phyloP scores from a whole-genome alignment of 495 filamentous ascomycete species.

The Hypoxylon lienhwacheense region DNA sequence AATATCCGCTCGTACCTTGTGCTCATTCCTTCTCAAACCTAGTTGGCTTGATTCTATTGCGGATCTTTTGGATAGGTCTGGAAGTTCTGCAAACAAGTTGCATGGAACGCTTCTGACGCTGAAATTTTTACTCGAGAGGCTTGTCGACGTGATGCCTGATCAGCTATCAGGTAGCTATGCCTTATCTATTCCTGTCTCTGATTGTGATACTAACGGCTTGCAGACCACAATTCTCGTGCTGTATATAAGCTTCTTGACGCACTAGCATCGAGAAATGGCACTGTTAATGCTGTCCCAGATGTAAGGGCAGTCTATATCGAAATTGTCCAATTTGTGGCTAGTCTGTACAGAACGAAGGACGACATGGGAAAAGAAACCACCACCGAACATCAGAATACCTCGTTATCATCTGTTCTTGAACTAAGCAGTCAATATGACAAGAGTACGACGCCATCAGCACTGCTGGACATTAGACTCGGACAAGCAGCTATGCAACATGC shows the following conservation, averaged over 20 bases:
- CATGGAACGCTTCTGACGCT: slow-evolving; percentile 69
- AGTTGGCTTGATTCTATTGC: slow-evolving; percentile 55
- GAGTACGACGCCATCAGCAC: slow-evolving; percentile 10
- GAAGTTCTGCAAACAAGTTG: slow-evolving; percentile 49
- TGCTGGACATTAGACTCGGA: slow-evolving; percentile 28
- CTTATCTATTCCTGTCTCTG: not conserved
- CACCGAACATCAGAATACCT: not conserved
- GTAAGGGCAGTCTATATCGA: slow-evolving; percentile 47
- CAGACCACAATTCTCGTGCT: slow-evolving; percentile 23
- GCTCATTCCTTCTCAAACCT: slow-evolving; percentile 59
- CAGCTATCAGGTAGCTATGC: slow-evolving; percentile 36
- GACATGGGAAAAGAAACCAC: not conserved
- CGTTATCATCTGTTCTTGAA: not conserved
- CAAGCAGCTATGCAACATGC: slow-evolving; percentile 21
- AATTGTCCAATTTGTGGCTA: slow-evolving; percentile 42
- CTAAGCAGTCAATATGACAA: not conserved
- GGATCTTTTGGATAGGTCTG: slow-evolving; percentile 47
- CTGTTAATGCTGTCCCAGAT: slow-evolving; percentile 40
- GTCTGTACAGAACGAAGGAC: not conserved
- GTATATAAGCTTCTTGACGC: slow-evolving; percentile 16
- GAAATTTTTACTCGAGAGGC: slow-evolving; percentile 55
- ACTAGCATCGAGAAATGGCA: slow-evolving; percentile 13
- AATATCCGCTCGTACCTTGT: slow-evolving; percentile 80
- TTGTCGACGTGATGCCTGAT: slow-evolving; percentile 42
- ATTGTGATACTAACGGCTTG: not conserved